Evolutionary conservation across 345 rosid species (phyloP).

Genomic region (Noccaea caerulescens): DNA sequence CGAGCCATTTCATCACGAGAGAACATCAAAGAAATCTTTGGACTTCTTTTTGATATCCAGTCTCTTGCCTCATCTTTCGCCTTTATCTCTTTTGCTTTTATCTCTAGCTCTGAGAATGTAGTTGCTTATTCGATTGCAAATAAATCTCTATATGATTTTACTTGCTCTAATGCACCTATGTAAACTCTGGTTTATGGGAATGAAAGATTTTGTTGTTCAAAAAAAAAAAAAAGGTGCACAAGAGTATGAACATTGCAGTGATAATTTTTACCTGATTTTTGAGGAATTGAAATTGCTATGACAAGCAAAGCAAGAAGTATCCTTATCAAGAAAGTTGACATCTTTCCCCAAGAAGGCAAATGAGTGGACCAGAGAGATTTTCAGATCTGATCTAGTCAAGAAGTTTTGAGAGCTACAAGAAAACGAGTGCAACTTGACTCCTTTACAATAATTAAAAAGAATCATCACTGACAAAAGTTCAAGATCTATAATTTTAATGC

Average conservation of each 20-base stretch:
- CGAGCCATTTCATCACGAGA: too few species aligned
- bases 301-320: constrained; percentile 51
- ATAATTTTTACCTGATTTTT: constrained; percentile 46
- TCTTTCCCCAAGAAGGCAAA: constrained; percentile 26
- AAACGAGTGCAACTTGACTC: constrained; percentile 25
- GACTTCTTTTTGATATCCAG: too few species aligned
- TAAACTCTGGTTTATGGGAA: too few species aligned
- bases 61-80: too few species aligned
- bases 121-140: too few species aligned
- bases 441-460: constrained; percentile 7
- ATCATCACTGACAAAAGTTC: constrained; percentile 23
- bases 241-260: constrained; percentile 2
- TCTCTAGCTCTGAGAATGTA: too few species aligned
- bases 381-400: constrained; percentile 36
- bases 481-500: constrained; percentile 13
- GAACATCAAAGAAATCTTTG: too few species aligned
- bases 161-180: too few species aligned
- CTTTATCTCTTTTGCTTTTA: too few species aligned
- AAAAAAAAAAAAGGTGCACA: not conserved
- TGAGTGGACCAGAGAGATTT: constrained; percentile 38
- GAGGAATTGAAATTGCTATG: constrained; percentile 43
- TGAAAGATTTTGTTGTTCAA: too few species aligned
- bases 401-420: constrained; percentile 14
- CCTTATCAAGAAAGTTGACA: constrained; percentile 52
- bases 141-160: too few species aligned